Percentiles rank a stretch among this genome's conserved stretches.
These are phyloP conservation scores for Sporothrix humicola DNA, from an alignment of 2,329 filamentous ascomycete species.

Conservation along the genomic window DNA sequence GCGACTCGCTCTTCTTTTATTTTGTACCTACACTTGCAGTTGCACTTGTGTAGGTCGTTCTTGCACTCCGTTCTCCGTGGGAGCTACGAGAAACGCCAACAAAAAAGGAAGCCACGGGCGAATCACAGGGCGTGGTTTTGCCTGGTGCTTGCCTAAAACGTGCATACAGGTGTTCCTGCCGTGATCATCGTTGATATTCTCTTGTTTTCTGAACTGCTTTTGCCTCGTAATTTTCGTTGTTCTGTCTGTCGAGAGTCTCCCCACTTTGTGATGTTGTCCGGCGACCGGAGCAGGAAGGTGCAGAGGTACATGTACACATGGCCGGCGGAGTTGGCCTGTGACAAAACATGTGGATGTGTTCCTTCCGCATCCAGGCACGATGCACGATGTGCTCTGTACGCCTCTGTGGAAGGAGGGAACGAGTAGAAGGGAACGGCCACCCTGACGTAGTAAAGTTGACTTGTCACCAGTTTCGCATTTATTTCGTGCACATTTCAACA, in stretches of 20 bases:
- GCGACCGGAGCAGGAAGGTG: slow-evolving; percentile 20
- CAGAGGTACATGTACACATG: neutral
- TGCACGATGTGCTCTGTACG: neutral
- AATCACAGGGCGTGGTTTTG: slow-evolving; percentile 13
- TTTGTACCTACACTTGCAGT: no score
- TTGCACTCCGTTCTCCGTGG: neutral
- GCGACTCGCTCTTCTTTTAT: neutral
- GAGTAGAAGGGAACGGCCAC: neutral
- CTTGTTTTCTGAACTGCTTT: neutral
- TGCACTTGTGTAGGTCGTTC: neutral
- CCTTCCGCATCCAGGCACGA: slow-evolving; percentile 12
- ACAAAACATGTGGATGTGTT: neutral
- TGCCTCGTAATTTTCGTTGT: neutral
- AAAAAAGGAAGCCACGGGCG: slow-evolving; percentile 22
- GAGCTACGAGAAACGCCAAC: neutral
- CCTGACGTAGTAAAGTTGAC: neutral
- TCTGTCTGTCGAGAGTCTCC: no score
- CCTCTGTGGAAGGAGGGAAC: neutral
- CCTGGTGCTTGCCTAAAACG: neutral
- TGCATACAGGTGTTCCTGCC: neutral
- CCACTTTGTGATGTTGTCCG: neutral
- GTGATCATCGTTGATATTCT: neutral
- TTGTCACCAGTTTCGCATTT: neutral
- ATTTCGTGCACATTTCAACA: neutral
- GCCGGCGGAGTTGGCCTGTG: slow-evolving; percentile 11